Base-by-base conservation (phyloP, 2,329 filamentous ascomycete species). In the Verticillium nonalfalfae region DNA sequence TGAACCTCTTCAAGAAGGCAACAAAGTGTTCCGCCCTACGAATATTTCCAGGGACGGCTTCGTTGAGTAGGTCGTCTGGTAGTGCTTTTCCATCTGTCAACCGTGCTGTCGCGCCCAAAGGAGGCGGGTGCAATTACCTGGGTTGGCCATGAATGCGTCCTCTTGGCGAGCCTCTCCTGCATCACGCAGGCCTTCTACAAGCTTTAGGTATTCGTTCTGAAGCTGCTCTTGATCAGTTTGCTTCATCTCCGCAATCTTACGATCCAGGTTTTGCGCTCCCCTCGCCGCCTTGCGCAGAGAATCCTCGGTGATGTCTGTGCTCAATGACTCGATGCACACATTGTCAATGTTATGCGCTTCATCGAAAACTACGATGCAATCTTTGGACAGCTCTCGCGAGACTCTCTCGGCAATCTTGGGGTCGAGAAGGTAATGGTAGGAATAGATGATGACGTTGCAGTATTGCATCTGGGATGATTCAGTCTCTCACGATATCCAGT, bases 311-410 rank as follows among this genome's bases (percentile, higher is more conserved):
- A 99, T 85, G 70, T 99, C 95, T 52, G 97, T 98, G 71, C 95
- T 99, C 13, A 98, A 79, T 1, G 95, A 94, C 72, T 99, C 95
- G 67, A 99, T 99, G 73, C 96, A 99, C 62, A 99, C 95, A 72
- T 99, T 99, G 81, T 99, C 95, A 68, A 99, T 99, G 71, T 99
- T 99, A 78, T 99, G 95, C 14, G 95, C 95, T 75, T 99, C 95
- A 71, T 99, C 95, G 66, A 99, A 99, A 3, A 99, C 95, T 21
- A 99, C 91, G 59, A 99, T 99, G 73, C 93, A 97, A 74, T 99
- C 96, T 69, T 97, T 97, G 0, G 95, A 97, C 11, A 99, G 85
- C 70, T 99, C 95, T 74, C 90, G 93, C 0, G 95, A 98, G 1
- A 98, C 93, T 62, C 94, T 79, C 72, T 99, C 95, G 13, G 95